phyloP scores from a whole-genome alignment of 176 grass and related monocot genomes.

The Musa itinerans region DNA sequence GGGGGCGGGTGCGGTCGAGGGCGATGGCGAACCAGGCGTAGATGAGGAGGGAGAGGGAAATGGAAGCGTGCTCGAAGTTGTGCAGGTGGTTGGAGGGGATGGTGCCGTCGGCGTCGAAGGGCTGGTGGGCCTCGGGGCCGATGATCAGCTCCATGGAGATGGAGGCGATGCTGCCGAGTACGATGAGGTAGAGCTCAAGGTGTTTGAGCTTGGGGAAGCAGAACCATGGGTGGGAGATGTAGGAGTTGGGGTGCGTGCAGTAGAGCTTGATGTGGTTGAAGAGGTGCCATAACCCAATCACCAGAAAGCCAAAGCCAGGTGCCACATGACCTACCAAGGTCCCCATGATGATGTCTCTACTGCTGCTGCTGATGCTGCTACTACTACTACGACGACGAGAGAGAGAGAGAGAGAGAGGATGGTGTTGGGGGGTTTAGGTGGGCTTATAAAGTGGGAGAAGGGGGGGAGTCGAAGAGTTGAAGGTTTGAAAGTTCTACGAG shows the following conservation, averaged over 20 bases:
- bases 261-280: conserved; percentile 51
- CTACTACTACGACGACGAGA: too few relatives aligned
- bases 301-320: conserved; percentile 44
- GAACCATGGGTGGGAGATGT: conserved; percentile 59
- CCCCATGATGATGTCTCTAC: neutral
- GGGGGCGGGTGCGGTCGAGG: neutral
- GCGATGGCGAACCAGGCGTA: conserved; percentile 29
- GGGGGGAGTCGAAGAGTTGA: too few relatives aligned
- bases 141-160: conserved; percentile 49
- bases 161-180: conserved; percentile 39
- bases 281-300: conserved; percentile 62
- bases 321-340: conserved; percentile 47
- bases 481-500: too few relatives aligned
- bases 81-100: conserved; percentile 52
- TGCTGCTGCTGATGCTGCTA: too few relatives aligned
- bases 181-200: conserved; percentile 47
- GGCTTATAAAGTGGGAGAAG: too few relatives aligned
- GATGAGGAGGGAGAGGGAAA: conserved; percentile 38
- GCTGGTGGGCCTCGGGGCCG: conserved; percentile 38
- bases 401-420: neutral
- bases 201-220: conserved; percentile 29
- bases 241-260: conserved; percentile 31
- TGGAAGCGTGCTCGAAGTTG: conserved; percentile 65
- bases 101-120: conserved; percentile 51
- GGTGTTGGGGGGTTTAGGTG: neutral